These are phyloP conservation scores for Aspergillus kassunensis DNA, from an alignment of 495 filamentous ascomycete genomes.

Conservation along the genomic window DNA sequence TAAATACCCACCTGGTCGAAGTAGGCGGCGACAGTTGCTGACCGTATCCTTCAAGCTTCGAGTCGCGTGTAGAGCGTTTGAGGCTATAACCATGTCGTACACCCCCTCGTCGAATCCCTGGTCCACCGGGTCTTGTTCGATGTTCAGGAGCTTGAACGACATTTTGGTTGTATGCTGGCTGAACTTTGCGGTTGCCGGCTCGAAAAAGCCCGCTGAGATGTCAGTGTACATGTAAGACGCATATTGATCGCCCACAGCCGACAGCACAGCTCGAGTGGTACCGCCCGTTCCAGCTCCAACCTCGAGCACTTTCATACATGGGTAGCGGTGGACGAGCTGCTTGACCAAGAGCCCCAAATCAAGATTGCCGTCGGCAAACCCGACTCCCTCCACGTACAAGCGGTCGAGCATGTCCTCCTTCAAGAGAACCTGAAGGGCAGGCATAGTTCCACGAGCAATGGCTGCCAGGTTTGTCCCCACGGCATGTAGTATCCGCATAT, in stretches of 20 bases:
- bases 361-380: too few relatives aligned
- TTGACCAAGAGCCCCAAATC: too few relatives aligned
- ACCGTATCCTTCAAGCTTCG: neutral
- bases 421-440: too few relatives aligned
- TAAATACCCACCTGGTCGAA: constrained; percentile 22
- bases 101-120: constrained; percentile 15
- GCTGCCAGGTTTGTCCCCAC: too few relatives aligned
- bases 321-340: too few relatives aligned
- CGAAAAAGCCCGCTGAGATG: constrained; percentile 6
- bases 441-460: too few relatives aligned
- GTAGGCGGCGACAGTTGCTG: neutral
- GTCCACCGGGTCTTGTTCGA: constrained; percentile 11
- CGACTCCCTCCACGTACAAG: too few relatives aligned
- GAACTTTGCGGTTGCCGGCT: neutral
- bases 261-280: neutral
- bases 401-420: too few relatives aligned
- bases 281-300: constrained; percentile 7
- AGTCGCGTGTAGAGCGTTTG: constrained; percentile 16
- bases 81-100: constrained; percentile 25
- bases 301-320: too few relatives aligned
- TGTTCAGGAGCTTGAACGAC: constrained; percentile 16
- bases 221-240: constrained; percentile 4
- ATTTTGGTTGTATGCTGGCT: neutral
- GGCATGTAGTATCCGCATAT: too few relatives aligned
- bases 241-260: neutral